phyloP scores from a whole-genome alignment of 371 early-diverging fungal species.

The Blakeslea trispora region DNA sequence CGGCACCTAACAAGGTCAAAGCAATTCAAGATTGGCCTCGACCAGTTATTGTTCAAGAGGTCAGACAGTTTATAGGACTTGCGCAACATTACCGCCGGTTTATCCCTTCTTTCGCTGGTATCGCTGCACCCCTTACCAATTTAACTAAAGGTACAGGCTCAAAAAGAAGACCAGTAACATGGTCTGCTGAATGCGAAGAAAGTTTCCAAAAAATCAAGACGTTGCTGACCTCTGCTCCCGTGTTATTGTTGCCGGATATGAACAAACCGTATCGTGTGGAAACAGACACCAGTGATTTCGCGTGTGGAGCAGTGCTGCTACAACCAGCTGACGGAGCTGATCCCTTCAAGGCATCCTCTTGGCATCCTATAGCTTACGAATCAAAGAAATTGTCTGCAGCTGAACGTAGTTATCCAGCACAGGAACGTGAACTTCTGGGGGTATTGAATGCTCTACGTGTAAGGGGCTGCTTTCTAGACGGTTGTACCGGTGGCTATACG shows the following conservation, averaged over 20 bases:
- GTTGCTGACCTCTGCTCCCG: conserved; percentile 11
- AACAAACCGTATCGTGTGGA: conserved; percentile 26
- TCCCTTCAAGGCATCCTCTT: background rate
- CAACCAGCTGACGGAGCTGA: conserved; percentile 24
- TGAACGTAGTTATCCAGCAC: conserved; percentile 35
- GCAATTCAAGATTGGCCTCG: background rate
- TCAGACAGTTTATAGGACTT: background rate
- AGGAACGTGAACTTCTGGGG: conserved; percentile 38
- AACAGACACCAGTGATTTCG: conserved; percentile 33
- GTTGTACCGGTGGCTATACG: conserved; percentile 10
- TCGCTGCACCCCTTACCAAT: background rate
- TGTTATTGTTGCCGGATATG: conserved; percentile 24
- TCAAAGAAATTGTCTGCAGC: conserved; percentile 33
- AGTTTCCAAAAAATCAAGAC: conserved; percentile 9
- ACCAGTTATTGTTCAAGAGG: background rate
- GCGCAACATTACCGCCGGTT: background rate
- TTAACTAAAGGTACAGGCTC: conserved; percentile 28
- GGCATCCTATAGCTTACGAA: conserved; percentile 16
- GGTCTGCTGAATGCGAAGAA: no score
- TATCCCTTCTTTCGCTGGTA: background rate
- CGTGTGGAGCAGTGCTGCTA: conserved; percentile 26
- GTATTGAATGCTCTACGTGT: conserved; percentile 29
- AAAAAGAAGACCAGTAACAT: background rate
- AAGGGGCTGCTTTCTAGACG: conserved; percentile 37
- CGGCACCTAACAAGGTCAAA: background rate